Percentiles rank a stretch among this genome's conserved stretches.
These are phyloP conservation scores for Solanum raphanifolium DNA, from an alignment of 257 asterid genomes.

Conservation along the genomic window DNA sequence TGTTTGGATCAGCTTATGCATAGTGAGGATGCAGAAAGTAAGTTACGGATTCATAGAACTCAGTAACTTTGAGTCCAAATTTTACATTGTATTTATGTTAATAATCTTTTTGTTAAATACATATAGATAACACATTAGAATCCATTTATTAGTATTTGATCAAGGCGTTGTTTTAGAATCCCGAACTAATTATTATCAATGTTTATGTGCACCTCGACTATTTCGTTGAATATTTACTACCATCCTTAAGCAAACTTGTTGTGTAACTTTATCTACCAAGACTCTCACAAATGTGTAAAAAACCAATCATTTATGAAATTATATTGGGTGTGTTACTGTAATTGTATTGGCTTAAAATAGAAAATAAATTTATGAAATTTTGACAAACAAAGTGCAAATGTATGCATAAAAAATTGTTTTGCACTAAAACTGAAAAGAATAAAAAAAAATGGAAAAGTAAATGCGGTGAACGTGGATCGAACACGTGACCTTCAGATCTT, in stretches of 20 bases:
- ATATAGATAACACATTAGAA: not conserved
- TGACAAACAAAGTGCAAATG: not conserved
- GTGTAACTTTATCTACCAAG: not conserved
- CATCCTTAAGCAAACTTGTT: not conserved
- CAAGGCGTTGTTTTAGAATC: not conserved
- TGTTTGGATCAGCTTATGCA: not conserved
- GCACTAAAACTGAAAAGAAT: not conserved
- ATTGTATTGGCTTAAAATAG: too few species aligned
- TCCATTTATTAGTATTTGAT: not conserved
- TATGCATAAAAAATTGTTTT: not conserved
- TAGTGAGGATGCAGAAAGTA: not conserved
- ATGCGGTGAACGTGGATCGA: conserved; percentile 98
- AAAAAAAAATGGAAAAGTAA: fast-evolving
- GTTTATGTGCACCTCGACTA: not conserved
- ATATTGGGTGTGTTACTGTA: too few species aligned
- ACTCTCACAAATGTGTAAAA: not conserved
- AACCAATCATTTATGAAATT: too few species aligned
- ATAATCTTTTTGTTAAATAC: not conserved
- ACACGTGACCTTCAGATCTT: conserved; percentile 89
- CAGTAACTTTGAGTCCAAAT: not conserved
- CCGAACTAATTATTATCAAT: not conserved
- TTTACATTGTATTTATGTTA: not conserved
- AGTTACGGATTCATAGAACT: not conserved
- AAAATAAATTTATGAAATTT: too few species aligned
- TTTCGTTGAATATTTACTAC: not conserved